Conservation (phyloP, 495 filamentous ascomycete species). For the Neurospora pannonica region DNA sequence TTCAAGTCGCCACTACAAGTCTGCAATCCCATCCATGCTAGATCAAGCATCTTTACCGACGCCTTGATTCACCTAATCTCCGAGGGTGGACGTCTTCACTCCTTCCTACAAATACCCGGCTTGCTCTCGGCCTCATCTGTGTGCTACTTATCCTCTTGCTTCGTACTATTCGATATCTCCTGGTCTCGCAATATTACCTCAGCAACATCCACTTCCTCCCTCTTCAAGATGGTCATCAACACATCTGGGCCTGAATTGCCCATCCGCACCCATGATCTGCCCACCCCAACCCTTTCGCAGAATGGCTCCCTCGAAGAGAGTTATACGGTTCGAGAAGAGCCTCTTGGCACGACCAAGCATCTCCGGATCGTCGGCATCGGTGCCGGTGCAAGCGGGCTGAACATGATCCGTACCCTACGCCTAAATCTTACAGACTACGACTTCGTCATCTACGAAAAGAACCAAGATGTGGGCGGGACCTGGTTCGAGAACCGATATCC, state of each 20-base stretch:
- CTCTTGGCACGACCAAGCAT: slow-evolving; percentile 33
- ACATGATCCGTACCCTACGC: slow-evolving; percentile 35
- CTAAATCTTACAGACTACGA: slow-evolving; percentile 38
- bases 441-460: slow-evolving; percentile 70
- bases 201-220: background rate
- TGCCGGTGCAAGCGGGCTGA: slow-evolving; percentile 40
- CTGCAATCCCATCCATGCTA: background rate
- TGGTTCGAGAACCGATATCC: slow-evolving; percentile 54
- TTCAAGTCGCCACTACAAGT: background rate
- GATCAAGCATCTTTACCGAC: background rate
- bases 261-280: background rate
- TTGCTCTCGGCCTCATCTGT: background rate
- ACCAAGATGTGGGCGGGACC: slow-evolving; percentile 52
- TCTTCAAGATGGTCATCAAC: slow-evolving; percentile 4
- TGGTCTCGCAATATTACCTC: background rate
- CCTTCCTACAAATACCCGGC: background rate
- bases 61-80: background rate
- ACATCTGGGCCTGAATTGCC: slow-evolving; percentile 5
- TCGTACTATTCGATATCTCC: background rate
- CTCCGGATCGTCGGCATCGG: slow-evolving; percentile 41
- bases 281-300: slow-evolving; percentile 2
- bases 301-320: slow-evolving; percentile 5
- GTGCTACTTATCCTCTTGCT: background rate
- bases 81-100: background rate
- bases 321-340: slow-evolving; percentile 32